Evolutionary conservation across 768 basidiomycete species (phyloP).

Genomic region (Amanita jacksonii): DNA sequence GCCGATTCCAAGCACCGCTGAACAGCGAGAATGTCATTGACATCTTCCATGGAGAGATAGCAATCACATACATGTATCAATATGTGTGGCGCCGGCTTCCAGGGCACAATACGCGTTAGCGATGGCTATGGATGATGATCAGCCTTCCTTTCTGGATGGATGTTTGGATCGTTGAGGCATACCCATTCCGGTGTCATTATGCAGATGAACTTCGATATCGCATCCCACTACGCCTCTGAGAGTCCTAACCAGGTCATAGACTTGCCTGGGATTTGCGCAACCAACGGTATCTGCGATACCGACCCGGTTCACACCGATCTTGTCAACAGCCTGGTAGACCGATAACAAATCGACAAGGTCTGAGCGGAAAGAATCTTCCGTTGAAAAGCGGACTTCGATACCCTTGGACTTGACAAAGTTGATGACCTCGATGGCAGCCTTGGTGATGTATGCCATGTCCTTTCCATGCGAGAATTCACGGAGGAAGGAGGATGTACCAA

Average conservation of each 20-base stretch:
- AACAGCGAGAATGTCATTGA: conserved; percentile 7
- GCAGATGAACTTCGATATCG: conserved; percentile 96
- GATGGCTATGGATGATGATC: conserved; percentile 50
- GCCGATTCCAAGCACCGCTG: conserved; percentile 93
- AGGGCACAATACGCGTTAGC: conserved; percentile 98
- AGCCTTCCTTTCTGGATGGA: background rate
- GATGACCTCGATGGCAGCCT: conserved; percentile 97
- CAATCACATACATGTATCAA: conserved; percentile 79
- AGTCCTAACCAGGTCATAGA: conserved; percentile 96
- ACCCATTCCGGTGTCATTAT: conserved; percentile 98
- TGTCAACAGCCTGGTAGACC: conserved; percentile 99
- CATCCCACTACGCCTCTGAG: conserved; percentile 93
- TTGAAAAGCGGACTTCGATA: conserved; percentile 99
- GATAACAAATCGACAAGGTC: conserved; percentile 97
- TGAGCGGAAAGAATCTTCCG: conserved; percentile 99
- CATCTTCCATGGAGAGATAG: background rate
- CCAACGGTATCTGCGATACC: conserved; percentile 99
- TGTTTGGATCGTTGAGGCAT: conserved; percentile 12
- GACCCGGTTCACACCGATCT: conserved; percentile 97
- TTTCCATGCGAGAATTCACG: conserved; percentile 99
- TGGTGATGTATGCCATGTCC: conserved; percentile 99
- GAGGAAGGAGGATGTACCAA: conserved; percentile 97
- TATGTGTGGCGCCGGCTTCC: conserved; percentile 97
- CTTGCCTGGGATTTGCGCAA: conserved; percentile 96
- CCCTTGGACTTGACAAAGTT: conserved; percentile 99